Conservation (phyloP, 805 yeast species). For the Wickerhamomyces hampshirensis region DNA sequence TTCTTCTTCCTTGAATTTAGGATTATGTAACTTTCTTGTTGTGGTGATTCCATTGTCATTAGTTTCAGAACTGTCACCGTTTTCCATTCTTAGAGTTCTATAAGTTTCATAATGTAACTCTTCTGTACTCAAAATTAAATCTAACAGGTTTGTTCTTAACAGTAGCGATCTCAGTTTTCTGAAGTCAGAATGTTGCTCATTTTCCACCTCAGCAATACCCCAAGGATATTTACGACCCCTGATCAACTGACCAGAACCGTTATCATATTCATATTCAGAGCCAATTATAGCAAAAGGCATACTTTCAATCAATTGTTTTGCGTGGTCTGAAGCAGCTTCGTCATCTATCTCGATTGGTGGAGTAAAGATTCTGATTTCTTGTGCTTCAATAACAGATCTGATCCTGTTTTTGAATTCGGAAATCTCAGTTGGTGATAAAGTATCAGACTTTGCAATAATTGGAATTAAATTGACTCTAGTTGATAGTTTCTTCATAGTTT, state of each 20-base stretch:
- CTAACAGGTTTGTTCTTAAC: constrained; percentile 79
- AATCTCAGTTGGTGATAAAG: constrained; percentile 23
- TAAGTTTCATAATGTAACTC: constrained; percentile 78
- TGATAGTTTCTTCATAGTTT: constrained; percentile 78
- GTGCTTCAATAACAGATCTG: constrained; percentile 77
- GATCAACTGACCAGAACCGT: constrained; percentile 57
- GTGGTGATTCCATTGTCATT: constrained; percentile 36
- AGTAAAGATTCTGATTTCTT: constrained; percentile 77
- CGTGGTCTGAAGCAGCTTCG: constrained; percentile 72
- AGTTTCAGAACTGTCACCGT: constrained; percentile 30
- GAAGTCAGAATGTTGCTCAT: constrained; percentile 82
- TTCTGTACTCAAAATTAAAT: constrained; percentile 72
- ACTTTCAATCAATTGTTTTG: constrained; percentile 71
- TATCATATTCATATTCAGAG: constrained; percentile 64
- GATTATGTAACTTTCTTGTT: constrained; percentile 61
- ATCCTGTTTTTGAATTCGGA: constrained; percentile 44
- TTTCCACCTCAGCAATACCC: constrained; percentile 87
- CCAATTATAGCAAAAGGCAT: constrained; percentile 89
- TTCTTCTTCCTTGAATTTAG: constrained; percentile 94
- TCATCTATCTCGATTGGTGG: constrained; percentile 78
- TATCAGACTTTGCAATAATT: constrained; percentile 43
- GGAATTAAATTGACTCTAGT: constrained; percentile 85
- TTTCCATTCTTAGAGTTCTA: constrained; percentile 67
- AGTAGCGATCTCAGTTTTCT: constrained; percentile 73
- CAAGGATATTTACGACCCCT: constrained; percentile 86